These are phyloP conservation scores for Mucor velutinosus DNA, from an alignment of 371 early-diverging fungal species.

Conservation along the genomic window DNA sequence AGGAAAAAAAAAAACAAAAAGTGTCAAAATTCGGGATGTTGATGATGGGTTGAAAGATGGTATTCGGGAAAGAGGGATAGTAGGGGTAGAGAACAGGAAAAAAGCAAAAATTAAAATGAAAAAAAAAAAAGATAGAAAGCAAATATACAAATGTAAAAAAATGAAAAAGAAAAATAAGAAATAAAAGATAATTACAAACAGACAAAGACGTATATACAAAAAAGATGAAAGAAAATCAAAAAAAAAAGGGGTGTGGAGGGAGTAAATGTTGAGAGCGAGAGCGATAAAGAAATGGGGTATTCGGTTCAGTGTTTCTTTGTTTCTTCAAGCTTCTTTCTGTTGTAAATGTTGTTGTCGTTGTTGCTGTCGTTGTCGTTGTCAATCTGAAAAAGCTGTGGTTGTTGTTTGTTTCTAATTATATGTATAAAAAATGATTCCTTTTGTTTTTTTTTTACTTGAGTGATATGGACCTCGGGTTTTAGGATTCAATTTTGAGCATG, in stretches of 20 bases:
- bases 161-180: constrained; percentile 6
- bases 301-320: not conserved
- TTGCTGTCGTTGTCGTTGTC: not conserved
- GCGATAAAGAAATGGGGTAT: not conserved
- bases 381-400: not conserved
- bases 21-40: not conserved
- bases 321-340: not conserved
- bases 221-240: constrained; percentile 11
- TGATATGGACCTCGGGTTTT: constrained; percentile 10
- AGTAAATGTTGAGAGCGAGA: not conserved
- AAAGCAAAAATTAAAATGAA: constrained; percentile 3
- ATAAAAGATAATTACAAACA: constrained; percentile 10
- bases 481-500: constrained; percentile 51
- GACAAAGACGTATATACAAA: constrained; percentile 15
- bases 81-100: constrained; percentile 1
- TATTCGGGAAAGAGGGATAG: not conserved
- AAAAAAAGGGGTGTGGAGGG: not conserved
- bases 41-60: not conserved
- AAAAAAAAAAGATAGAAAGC: constrained; percentile 4
- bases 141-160: constrained; percentile 7
- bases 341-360: constrained; percentile 3
- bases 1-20: constrained; percentile 15
- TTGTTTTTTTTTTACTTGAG: constrained; percentile 7
- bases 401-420: constrained; percentile 9
- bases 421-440: constrained; percentile 1